Evolutionary conservation across 345 rosid species (phyloP), one percentile per base, ranked within the genome.

Genomic region (Streptanthus diversifolius): DNA sequence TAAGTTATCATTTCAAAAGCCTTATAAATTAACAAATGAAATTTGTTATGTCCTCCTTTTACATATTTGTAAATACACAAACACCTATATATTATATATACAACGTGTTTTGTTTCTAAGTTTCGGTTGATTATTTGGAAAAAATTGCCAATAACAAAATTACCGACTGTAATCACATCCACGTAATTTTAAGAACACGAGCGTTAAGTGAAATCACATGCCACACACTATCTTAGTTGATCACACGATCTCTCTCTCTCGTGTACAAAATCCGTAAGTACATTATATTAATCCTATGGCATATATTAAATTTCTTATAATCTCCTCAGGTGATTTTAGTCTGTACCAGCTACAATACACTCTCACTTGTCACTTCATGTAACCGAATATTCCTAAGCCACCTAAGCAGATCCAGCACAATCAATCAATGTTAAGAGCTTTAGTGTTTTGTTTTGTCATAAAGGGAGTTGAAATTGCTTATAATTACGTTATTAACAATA

Each of bases 351-450:
- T 75, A 68, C 27, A 25, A 25, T 25, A 25, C 53, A 67, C 51
- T 61, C 63, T 68, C 74, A 68, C 74, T 61, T 61, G 57, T 68
- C 74, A 68, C 74, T 61, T 47, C 69, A 68, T 68, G 49, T 53
- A 60, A 75, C 32, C 70, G 39, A 68, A 60, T 75, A 75, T 75
- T 75, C 79, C 79, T 68, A 51, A 75, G 78, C 73, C 78, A 74
- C 59, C 78, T 58, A 57, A 53, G 68, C 73, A 58, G 7, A 62
- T 40, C 63, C 25, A 75, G 65, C 52, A 74, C 39, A 25, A 51
- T 59, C 68, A 57, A 73, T 48, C 56, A 61, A 24, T 60, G 8
- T 47, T 60, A 21, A 8, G 25, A 66, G 53, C 78, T 68, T 75
- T 68, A 68, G 57, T 61, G 63, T 51, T 68, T 60, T 75, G 62